phyloP scores from a whole-genome alignment of 805 yeast species.

The Candida sonorensis region DNA sequence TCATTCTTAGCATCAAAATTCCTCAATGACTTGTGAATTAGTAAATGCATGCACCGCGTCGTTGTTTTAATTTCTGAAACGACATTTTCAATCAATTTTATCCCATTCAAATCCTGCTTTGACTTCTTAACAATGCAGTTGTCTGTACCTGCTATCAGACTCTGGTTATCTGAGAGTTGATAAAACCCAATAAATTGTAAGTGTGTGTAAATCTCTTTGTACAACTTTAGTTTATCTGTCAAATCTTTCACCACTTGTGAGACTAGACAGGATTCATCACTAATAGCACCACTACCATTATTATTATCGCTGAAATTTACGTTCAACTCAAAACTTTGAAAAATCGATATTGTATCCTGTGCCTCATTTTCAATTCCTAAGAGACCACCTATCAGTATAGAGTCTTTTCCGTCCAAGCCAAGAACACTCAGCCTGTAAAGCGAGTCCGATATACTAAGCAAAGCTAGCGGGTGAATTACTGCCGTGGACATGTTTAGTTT shows the following conservation, averaged over 20 bases:
- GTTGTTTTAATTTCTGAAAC: no score
- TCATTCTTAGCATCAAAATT: no score
- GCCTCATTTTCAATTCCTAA: slow-evolving; percentile 8
- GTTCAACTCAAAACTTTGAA: slow-evolving; percentile 10
- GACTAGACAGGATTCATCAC: no score
- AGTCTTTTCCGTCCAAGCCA: background rate
- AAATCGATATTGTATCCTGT: slow-evolving; percentile 4
- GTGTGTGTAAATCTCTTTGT: slow-evolving; percentile 19
- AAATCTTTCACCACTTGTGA: no score
- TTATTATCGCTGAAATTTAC: background rate
- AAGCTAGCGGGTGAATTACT: slow-evolving; percentile 10
- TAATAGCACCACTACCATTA: no score
- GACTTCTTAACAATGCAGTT: no score
- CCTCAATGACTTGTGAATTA: no score
- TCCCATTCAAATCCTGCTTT: no score
- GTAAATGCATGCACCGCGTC: no score
- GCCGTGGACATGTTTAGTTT: no score
- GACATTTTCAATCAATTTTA: no score
- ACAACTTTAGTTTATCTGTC: slow-evolving; percentile 6
- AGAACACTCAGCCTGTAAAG: slow-evolving; percentile 3
- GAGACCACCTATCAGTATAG: slow-evolving; percentile 7
- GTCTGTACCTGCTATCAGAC: no score
- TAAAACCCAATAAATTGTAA: slow-evolving; percentile 21
- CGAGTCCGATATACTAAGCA: slow-evolving; percentile 10
- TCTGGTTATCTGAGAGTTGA: slow-evolving; percentile 5